Base-by-base conservation (phyloP, 306 rosid genomes). In the Rosa multiflora region DNA sequence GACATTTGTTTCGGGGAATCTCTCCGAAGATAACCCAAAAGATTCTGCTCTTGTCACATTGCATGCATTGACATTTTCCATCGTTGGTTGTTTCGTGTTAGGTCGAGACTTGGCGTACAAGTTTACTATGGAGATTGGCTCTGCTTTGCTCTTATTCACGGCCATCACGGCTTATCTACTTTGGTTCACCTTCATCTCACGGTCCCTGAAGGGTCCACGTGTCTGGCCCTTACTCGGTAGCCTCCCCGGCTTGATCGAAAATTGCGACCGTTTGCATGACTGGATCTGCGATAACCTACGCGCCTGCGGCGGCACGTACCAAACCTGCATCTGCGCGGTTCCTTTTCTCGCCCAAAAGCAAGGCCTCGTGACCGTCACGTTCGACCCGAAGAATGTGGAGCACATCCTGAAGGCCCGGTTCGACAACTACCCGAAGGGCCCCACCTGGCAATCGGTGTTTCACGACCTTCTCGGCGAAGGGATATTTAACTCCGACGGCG, bases 291-390 rank as follows among this genome's bases (percentile, higher is more conserved):
- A 94, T 58, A 94, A 92, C 87, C 97, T 94, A 44, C 89, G 97
- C 83, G 97, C 90, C 55, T 94, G 97, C 32, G 92, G 91, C 62
- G 98, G 98, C 88, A 94, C 98, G 88, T 94, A 94, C 91, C 98
- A 94, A 70, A 94, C 98, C 18, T 94, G 98, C 91, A 94, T 92
- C 84, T 94, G 97, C 48, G 98, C 98, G 0, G 85, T 94, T 20
- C 98, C 98, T 1, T 94, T 92, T 76, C 87, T 92, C 0, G 97
- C 97, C 5, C 86, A 23, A 69, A 90, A 86, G 74, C 99, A 95
- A 3, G 99, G 99, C 17, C 99, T 95, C 88, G 99, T 95, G 88
- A 95, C 99, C 0, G 97, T 95, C 91, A 92, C 99, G 83, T 92
- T 97, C 37, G 98, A 95, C 87, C 98, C 99, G 42, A 87, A 86